Conservation (phyloP, 23 red algal species). For the Gracilaria gracilis region DNA sequence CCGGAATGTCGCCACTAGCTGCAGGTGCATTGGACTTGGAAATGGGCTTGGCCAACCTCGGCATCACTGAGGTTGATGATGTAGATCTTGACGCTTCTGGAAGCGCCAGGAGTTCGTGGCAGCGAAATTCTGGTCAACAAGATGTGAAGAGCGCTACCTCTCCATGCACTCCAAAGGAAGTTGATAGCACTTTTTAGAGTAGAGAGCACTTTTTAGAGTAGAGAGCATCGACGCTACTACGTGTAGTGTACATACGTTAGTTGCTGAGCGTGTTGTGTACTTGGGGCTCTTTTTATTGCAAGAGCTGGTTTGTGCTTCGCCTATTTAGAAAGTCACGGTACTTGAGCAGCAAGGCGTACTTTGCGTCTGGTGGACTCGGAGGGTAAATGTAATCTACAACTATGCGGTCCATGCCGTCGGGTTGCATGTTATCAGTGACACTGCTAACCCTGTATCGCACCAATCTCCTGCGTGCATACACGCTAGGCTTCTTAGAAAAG, state of each 20-base stretch:
- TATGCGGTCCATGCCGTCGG: constrained; percentile 65
- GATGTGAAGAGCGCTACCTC: background rate
- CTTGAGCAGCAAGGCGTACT: constrained; percentile 60
- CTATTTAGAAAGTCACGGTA: constrained; percentile 74
- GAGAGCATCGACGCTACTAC: too few species aligned
- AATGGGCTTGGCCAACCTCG: background rate
- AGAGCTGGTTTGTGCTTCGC: background rate
- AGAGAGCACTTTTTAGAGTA: too few species aligned
- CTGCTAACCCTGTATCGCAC: constrained; percentile 37
- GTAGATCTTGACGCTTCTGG: background rate
- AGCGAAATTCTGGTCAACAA: background rate
- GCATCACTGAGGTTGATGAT: constrained; percentile 3
- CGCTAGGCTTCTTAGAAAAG: constrained; percentile 38
- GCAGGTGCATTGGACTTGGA: constrained; percentile 1
- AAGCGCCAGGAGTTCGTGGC: background rate
- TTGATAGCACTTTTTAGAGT: background rate
- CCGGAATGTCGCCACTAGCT: background rate
- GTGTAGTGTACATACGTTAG: too few species aligned
- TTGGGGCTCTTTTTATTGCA: background rate
- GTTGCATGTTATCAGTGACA: constrained; percentile 14
- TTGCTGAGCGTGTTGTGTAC: too few species aligned
- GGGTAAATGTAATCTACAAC: constrained; percentile 74
- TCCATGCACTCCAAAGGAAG: background rate
- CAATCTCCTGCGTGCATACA: constrained; percentile 48
- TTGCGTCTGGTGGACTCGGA: constrained; percentile 54